A percentile compares a stretch with the other conserved stretches of the same genome.
These are phyloP conservation scores for Malassezia dermatis DNA, from an alignment of 1,284 basidiomycete species.

Conservation along the genomic window DNA sequence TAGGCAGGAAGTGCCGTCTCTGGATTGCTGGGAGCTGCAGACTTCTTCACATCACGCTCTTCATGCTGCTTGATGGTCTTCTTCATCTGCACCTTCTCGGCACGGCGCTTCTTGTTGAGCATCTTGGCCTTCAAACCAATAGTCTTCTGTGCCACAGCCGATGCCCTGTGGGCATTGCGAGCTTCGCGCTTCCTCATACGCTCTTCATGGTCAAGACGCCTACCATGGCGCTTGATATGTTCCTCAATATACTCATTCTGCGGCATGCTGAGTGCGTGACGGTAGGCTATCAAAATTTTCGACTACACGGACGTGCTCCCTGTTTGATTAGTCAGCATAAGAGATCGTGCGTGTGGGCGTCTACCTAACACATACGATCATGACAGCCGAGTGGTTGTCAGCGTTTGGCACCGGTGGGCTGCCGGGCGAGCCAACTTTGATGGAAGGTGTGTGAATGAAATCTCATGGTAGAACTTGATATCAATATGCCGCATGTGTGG, in stretches of 20 bases:
- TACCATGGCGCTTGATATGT: conserved; percentile 47
- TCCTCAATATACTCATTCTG: conserved; percentile 52
- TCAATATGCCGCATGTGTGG: conserved; percentile 91
- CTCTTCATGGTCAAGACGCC: conserved; percentile 47
- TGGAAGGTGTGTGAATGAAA: conserved; percentile 28
- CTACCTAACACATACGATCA: neutral
- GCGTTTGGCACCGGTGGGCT: conserved; percentile 47
- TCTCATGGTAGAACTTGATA: conserved; percentile 67
- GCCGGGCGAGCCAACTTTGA: conserved; percentile 43
- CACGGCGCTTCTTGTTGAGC: conserved; percentile 85
- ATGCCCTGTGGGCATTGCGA: conserved; percentile 76
- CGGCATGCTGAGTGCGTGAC: conserved; percentile 8
- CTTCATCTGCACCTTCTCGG: conserved; percentile 96
- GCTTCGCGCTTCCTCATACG: conserved; percentile 73
- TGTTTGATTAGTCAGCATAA: neutral
- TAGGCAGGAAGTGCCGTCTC: conserved; percentile 56
- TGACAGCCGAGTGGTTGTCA: conserved; percentile 15
- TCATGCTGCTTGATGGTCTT: conserved; percentile 99
- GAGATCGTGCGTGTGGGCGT: neutral
- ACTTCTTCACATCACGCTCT: conserved; percentile 75
- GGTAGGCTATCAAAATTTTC: neutral
- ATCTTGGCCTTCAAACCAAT: conserved; percentile 97
- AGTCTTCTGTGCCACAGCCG: conserved; percentile 78
- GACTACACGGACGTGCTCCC: neutral
- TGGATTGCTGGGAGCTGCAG: conserved; percentile 38